phyloP scores from a whole-genome alignment of 192 early-diverging fungal species.

The Funneliformis mosseae region DNA sequence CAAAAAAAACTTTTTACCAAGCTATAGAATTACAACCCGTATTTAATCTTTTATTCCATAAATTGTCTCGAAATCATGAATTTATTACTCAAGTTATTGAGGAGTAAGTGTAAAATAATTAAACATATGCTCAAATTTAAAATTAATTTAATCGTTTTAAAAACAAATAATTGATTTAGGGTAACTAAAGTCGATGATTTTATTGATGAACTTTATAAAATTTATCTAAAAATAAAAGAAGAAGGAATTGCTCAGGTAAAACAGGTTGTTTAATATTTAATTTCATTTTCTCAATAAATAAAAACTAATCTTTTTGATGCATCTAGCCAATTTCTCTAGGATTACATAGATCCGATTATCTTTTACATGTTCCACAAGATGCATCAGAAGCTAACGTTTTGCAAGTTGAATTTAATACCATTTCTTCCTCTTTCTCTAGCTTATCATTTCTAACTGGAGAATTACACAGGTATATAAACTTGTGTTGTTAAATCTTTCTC shows the following conservation, averaged over 20 bases:
- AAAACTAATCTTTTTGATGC: background rate
- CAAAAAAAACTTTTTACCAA: conserved; percentile 67
- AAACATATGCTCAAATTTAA: background rate
- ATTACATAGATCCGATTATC: conserved; percentile 91
- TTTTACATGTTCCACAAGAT: conserved; percentile 67
- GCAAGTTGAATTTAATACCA: conserved; percentile 98
- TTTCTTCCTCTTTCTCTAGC: conserved; percentile 87
- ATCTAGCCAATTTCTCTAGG: conserved; percentile 70
- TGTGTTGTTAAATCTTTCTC: background rate
- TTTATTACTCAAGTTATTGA: conserved; percentile 77
- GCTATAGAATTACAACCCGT: conserved; percentile 76
- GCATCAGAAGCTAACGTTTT: conserved; percentile 63
- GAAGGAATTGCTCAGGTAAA: conserved; percentile 65
- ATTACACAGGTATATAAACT: conserved; percentile 67
- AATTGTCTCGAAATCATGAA: conserved; percentile 71
- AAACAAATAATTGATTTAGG: conserved; percentile 40
- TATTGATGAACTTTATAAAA: conserved; percentile 68
- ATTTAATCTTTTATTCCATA: conserved; percentile 81
- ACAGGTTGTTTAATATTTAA: background rate
- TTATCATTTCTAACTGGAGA: conserved; percentile 73
- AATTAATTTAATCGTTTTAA: background rate
- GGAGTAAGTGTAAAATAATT: conserved; percentile 44
- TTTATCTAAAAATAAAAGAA: conserved; percentile 67
- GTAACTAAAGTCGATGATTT: conserved; percentile 84
- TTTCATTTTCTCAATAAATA: background rate